Percentiles rank a stretch among this genome's conserved stretches.
These are phyloP conservation scores for Geotrichum ghanense DNA, from an alignment of 805 yeast species.

Conservation along the genomic window DNA sequence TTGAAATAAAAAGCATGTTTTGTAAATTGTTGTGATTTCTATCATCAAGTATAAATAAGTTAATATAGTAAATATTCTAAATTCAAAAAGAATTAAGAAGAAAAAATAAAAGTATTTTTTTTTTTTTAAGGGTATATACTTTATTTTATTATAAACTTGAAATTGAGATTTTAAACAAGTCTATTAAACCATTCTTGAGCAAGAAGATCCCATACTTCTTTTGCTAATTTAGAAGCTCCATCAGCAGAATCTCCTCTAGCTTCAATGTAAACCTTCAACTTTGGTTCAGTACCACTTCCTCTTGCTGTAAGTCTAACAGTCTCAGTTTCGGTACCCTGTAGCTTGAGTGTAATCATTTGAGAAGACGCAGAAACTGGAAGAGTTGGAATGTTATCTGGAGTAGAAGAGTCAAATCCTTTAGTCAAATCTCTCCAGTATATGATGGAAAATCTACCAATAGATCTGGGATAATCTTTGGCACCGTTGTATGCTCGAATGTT, in stretches of 20 bases:
- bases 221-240: slow-evolving; percentile 42
- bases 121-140: too few relatives aligned
- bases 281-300: slow-evolving; percentile 96
- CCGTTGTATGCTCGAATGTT: slow-evolving; percentile 31
- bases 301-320: slow-evolving; percentile 68
- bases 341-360: slow-evolving; percentile 73
- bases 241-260: slow-evolving; percentile 41
- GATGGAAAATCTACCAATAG: slow-evolving; percentile 48
- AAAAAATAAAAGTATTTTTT: too few relatives aligned
- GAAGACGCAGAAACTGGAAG: slow-evolving; percentile 64
- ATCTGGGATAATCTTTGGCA: slow-evolving; percentile 30
- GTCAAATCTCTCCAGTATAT: slow-evolving; percentile 76
- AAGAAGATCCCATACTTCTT: slow-evolving; percentile 54
- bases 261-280: slow-evolving; percentile 83
- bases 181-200: slow-evolving; percentile 58
- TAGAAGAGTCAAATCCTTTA: slow-evolving; percentile 62
- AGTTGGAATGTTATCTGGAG: slow-evolving; percentile 43
- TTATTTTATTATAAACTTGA: too few relatives aligned
- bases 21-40: too few relatives aligned
- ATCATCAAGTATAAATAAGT: too few relatives aligned
- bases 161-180: background rate
- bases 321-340: slow-evolving; percentile 26
- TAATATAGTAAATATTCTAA: too few relatives aligned
- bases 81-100: too few relatives aligned
- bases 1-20: too few relatives aligned